Evolutionary conservation across 169 alveolate species (phyloP), one percentile per base, ranked within the genome.

Genomic region (Plasmodium chabaudi): DNA sequence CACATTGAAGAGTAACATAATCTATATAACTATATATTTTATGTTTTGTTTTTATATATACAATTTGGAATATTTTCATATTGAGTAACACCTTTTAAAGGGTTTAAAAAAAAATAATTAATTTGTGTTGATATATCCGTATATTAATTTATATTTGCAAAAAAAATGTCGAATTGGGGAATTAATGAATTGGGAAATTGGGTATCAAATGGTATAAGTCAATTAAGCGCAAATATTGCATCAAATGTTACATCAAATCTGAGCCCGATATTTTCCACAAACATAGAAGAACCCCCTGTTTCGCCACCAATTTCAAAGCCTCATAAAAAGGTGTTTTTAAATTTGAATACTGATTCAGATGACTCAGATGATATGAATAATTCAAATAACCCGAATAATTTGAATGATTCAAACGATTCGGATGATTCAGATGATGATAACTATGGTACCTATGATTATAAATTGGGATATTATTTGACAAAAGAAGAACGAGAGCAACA

Each of bases 121-220:
- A 34, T 34, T 34, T 34, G 0, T 0, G 42, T 34, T 34, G 42
- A 3, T 34, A 34, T 34, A 34, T 34, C 4, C 42, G 42, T 3
- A 3, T 34, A 34, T 34, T 34, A 34, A 34, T 27, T 27, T 27
- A 27, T 34, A 34, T 34, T 34, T 34, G 7, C 6, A 34, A 34
- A 34, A 27, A 21, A 39, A 46, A 77, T 77, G 88, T 77, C 88
- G 13, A 64, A 64, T 57, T 77, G 88, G 88, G 39, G 56, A 15
- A 63, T 77, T 21, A 69, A 46, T 2, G 88, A 77, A 5, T 77
- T 63, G 23, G 57, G 71, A 12, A 77, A 9, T 17, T 77, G 88
- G 88, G 49, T 77, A n/a, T 5, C 68, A 25, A 12, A 59, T 27
- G 23, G 65, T 13, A 47, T 57, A 10, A 68, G 44, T 15, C 10